Base-by-base conservation (phyloP, 768 basidiomycete species). In the Collybia sp. region DNA sequence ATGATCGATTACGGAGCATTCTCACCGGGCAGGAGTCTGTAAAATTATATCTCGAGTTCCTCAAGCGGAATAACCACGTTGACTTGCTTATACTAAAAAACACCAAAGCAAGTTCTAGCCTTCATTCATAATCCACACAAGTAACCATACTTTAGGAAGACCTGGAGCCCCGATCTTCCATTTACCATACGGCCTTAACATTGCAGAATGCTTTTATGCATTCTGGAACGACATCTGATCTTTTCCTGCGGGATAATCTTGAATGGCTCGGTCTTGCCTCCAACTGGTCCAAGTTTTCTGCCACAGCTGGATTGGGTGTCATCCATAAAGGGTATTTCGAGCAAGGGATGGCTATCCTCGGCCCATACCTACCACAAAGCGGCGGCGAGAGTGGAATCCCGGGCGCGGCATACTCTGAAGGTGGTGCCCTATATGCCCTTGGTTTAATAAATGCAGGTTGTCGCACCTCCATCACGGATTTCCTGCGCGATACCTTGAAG, bases 241-340 rank as follows among this genome's bases (percentile, higher is more conserved):
- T 78, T 18, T 99, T 98, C 70, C 72, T 99, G 15, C 83, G 93
- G 11, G 91, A 97, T 43, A 98, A 98, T 62, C 77, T 99, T 30
- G 95, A 97, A 60, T 99, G 94, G 93, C 80, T 99, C 3, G 89
- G 82, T 9, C 78, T 91, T 44, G 96, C 96, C 2, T 86, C 86
- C 19, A 98, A 99, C 62, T 99, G 96, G 96, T 90, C 93, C 20
- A 99, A 98, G 60, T 99, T 98, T 69, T 91, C 93, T 3, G 92
- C 96, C 5, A 97, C 96, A 11, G 93, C 96, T 15, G 93, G 90
- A 8, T 80, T 99, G 17, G 96, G 96, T 51, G 90, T 98, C 46
- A 97, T 99, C 52, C 93, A 98, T 71, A 94, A 95, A 60, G 96
- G 96, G 36, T 93, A 93, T 63, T 89, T 92, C 57, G 83, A 93